Base-by-base conservation (phyloP, 331 rosid genomes). In the Acacia concinna region DNA sequence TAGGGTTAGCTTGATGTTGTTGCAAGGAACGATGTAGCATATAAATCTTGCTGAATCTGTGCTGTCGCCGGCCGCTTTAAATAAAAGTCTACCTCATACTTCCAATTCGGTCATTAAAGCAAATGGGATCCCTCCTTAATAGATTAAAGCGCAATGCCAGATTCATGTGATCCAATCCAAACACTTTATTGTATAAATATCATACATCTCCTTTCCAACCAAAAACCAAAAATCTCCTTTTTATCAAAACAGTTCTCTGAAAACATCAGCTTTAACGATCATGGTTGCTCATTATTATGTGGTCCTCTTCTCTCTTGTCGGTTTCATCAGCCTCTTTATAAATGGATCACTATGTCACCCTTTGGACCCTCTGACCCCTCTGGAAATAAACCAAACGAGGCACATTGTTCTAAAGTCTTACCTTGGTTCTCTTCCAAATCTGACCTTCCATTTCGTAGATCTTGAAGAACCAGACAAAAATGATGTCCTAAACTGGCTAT, bases 391-490 rank as follows among this genome's bases (percentile, higher is more conserved):
- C 85, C 76, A 76, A 77, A 80, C 88, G 63, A 86, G 93, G 74
- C 77, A 77, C 67, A 75, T 84, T 27, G 64, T 94, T 60, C 87
- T 88, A 35, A 84, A 71, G 34, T 94, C 92, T 31, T 84, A 79
- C 78, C 88, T 92, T 40, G 93, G 90, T 72, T 69, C 84, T 59
- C 87, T 88, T 81, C 88, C 91, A 23, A 92, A 92, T 54, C 79
- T 94, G 11, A 82, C 97, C 78, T 94, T 84, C 73, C 97, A 90
- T 54, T 89, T 85, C 60, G 82, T 92, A 10, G 97, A 94, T 60
- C 78, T 87, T 2, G 92, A 94, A 66, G 97, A 94, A 78, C 97
- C 97, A 54, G 87, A 92, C 68, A 94, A 94, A 85, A 67, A 30
- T 5, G 80, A 84, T 67, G 94, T 94, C 79, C 82, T 92, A 74